Evolutionary conservation across 192 early-diverging fungal species (phyloP).

Genomic region (Pilaira anomala): DNA sequence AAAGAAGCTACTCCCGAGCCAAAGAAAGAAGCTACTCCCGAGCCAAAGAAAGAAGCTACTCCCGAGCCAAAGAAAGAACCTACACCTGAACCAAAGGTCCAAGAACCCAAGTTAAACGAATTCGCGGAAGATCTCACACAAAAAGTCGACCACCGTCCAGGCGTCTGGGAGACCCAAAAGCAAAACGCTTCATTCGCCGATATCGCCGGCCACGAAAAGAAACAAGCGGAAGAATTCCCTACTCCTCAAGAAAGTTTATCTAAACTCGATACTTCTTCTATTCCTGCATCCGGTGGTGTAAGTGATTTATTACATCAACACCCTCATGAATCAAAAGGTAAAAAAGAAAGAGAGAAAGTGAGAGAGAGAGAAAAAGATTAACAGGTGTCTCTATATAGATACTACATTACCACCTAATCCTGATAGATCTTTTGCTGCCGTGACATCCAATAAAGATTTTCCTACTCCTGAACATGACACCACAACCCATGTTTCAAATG

Average conservation of each 20-base stretch:
- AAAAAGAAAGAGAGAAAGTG: background rate
- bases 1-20: no score
- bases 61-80: no score
- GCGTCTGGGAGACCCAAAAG: no score
- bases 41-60: no score
- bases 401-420: slow-evolving; percentile 24
- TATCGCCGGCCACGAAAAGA: slow-evolving; percentile 20
- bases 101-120: no score
- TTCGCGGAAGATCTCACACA: no score
- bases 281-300: slow-evolving; percentile 16
- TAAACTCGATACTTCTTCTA: background rate
- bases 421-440: slow-evolving; percentile 24
- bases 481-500: background rate
- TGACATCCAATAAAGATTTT: slow-evolving; percentile 23
- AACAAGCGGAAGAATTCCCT: slow-evolving; percentile 21
- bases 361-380: background rate
- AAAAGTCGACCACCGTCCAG: no score
- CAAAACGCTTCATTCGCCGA: slow-evolving; percentile 22
- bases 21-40: no score
- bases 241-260: slow-evolving; percentile 15
- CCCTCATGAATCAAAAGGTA: background rate
- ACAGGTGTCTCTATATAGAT: background rate
- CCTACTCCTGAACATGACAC: slow-evolving; percentile 14
- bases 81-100: no score
- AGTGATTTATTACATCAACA: slow-evolving; percentile 18